Evolutionary conservation across 176 grass and related monocot genomes (phyloP).

Genomic region (Ensete ventricosum): DNA sequence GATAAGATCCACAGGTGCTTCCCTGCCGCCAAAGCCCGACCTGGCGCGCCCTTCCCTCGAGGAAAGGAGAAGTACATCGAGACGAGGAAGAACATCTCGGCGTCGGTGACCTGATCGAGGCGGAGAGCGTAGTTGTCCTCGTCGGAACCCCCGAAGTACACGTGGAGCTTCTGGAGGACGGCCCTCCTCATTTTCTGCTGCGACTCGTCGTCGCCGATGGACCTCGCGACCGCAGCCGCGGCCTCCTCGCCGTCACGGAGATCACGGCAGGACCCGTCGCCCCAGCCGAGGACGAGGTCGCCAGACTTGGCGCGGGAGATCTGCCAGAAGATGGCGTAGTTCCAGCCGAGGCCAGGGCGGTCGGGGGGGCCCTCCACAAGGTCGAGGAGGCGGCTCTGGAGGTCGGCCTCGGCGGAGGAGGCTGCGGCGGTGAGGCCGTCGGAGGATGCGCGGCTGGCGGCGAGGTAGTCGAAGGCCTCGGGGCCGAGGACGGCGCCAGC

Average conservation of each 20-base stretch:
- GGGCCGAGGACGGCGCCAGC: constrained; percentile 48
- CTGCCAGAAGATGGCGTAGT: constrained; percentile 97
- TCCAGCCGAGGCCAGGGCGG: constrained; percentile 55
- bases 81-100: constrained; percentile 84
- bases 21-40: constrained; percentile 50
- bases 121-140: constrained; percentile 72
- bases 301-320: constrained; percentile 64
- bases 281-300: constrained; percentile 87
- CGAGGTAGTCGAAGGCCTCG: constrained; percentile 77
- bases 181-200: constrained; percentile 52
- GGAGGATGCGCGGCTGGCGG: constrained; percentile 46
- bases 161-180: constrained; percentile 64
- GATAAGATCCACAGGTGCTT: constrained; percentile 75
- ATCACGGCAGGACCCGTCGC: constrained; percentile 81
- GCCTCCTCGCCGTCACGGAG: constrained; percentile 40
- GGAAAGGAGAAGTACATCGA: constrained; percentile 99
- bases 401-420: constrained; percentile 38
- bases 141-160: constrained; percentile 52
- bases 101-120: constrained; percentile 89
- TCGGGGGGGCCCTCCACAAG: constrained; percentile 51
- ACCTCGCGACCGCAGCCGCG: constrained; percentile 25
- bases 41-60: constrained; percentile 55
- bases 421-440: constrained; percentile 52
- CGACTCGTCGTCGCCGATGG: neutral
- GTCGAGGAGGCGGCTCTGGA: constrained; percentile 79